A percentile compares a stretch with the other conserved stretches of the same genome.
phyloP scores from a whole-genome alignment of 345 rosid genomes.

The Lepidium africanum region DNA sequence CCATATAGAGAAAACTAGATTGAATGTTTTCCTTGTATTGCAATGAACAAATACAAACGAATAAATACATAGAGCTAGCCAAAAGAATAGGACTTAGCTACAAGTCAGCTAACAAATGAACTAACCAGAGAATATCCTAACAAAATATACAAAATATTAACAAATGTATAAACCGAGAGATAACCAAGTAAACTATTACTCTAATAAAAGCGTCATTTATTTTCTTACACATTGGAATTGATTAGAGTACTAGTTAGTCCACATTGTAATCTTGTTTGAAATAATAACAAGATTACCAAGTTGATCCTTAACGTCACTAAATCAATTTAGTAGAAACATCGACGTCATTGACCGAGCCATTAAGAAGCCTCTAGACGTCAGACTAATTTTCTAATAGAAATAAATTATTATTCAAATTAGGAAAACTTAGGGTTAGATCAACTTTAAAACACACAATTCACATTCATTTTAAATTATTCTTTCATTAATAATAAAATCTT shows the following conservation, averaged over 20 bases:
- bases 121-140: no score
- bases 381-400: neutral
- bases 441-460: neutral
- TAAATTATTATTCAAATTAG: neutral
- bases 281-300: neutral
- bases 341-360: conserved; percentile 1
- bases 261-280: neutral
- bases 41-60: no score
- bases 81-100: no score
- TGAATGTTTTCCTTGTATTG: no score
- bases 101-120: no score
- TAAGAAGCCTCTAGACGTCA: neutral
- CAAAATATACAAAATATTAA: no score
- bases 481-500: neutral
- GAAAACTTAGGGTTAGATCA: neutral
- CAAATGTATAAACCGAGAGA: no score
- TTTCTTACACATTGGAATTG: neutral
- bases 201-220: neutral
- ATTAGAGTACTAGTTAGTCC: neutral
- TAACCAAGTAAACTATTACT: no score
- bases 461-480: neutral
- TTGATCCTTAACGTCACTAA: conserved; percentile 9
- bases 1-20: no score
- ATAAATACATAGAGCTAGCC: no score
- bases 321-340: conserved; percentile 7